Base-by-base conservation (phyloP, 2,329 filamentous ascomycete species). In the Eutypella sp. region DNA sequence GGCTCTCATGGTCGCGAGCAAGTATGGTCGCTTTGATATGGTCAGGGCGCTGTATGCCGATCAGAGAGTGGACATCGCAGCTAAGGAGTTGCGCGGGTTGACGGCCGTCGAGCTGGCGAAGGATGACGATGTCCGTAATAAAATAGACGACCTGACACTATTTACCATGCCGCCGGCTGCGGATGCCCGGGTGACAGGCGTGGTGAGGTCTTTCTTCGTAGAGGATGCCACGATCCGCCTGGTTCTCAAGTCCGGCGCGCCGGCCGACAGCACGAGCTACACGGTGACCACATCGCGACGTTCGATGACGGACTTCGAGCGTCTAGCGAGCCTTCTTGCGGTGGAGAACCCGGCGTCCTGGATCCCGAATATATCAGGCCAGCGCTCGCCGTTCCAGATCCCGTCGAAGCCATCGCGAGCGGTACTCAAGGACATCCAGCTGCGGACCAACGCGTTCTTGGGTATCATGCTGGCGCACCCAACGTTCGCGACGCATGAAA, bases 31-130 rank as follows among this genome's bases (percentile, higher is more conserved):
- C 51, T 86, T 95, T 44, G 93, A 97, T 57, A 89, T 96, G 74
- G 92, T 99, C 16, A 79, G 91, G 47, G 84, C 85, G 9, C 75
- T 99, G 5, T 97, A 95, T 64, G 79, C 85, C 36, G 93, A 99
- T 62, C 81, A 89, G 20, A 76, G 95, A 56, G 89, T 96, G 4
- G 93, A 99, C 61, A 70, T 92, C 13, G 82, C 85, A 36, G 82
- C 91, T 24, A 87, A 86, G 64, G 95, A 99, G 63, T 69, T 88
- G 15, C 81, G 93, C 48, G 93, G 93, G 0, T 74, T 99, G 56
- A 96, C 92, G 7, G 93, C 93, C 7, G 90, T 97, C 6, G 93
- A 99, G 66, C 76, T 99, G 40, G 93, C 95, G 41, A 99, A 99
- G 64, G 95, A 99, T 58, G 93, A 99, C 62, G 93, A 99, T 56